Percentiles rank a stretch among this genome's conserved stretches.
phyloP scores from a whole-genome alignment of 192 early-diverging fungal genomes.

The Mortierella antarctica region DNA sequence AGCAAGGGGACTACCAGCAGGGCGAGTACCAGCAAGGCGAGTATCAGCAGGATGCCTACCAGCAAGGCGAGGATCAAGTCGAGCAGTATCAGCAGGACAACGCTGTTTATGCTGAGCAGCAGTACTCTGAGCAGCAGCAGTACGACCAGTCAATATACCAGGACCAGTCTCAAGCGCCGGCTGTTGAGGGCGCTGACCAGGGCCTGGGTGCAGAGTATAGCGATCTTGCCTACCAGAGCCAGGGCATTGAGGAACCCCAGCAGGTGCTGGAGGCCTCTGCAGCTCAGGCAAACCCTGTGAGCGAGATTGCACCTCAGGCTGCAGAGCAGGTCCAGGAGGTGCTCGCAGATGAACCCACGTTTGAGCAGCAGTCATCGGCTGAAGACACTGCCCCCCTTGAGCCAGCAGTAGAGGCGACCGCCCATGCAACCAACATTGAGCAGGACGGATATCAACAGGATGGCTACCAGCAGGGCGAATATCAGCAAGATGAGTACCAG shows the following conservation, averaged over 20 bases:
- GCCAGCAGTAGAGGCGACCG: background rate
- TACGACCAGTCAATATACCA: conserved; percentile 28
- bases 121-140: background rate
- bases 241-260: background rate
- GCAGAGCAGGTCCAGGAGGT: background rate
- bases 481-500: conserved; percentile 26
- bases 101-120: conserved; percentile 3
- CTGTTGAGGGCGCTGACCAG: conserved; percentile 11
- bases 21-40: conserved; percentile 24
- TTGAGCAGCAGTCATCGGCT: conserved; percentile 14
- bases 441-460: conserved; percentile 17
- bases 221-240: conserved; percentile 5
- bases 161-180: conserved; percentile 12
- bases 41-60: conserved; percentile 17
- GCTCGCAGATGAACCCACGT: conserved; percentile 30
- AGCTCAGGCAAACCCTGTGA: background rate
- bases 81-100: conserved; percentile 6
- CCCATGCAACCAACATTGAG: background rate
- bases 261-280: background rate
- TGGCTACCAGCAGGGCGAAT: conserved; percentile 24
- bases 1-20: conserved; percentile 31
- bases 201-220: conserved; percentile 21
- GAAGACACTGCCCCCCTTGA: background rate
- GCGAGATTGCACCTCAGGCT: background rate
- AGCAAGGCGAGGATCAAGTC: conserved; percentile 14